Percentiles rank a stretch among this genome's conserved stretches.
Evolutionary conservation across 768 basidiomycete species (phyloP).

Genomic region (Scleroderma citrinum): DNA sequence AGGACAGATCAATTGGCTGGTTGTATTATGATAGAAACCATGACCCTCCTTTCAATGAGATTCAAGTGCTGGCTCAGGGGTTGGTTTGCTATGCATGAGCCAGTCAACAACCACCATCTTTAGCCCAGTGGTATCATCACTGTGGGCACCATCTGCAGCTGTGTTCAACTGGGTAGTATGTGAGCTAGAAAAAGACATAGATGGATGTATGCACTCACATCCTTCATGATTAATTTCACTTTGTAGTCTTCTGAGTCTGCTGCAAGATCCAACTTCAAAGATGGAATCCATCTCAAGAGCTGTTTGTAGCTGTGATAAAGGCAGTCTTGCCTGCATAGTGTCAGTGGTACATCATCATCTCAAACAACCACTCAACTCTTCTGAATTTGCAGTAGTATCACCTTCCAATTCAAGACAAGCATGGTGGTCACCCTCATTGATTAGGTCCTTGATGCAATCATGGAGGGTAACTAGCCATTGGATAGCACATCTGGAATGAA

Average conservation of each 20-base stretch:
- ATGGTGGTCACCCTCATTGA: neutral
- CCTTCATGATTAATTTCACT: neutral
- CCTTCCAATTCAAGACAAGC: neutral
- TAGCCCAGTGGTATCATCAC: neutral
- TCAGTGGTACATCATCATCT: neutral
- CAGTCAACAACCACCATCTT: neutral
- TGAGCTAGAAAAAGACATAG: neutral
- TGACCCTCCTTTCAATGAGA: neutral
- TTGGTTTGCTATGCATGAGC: neutral
- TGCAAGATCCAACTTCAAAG: neutral
- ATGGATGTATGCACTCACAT: neutral
- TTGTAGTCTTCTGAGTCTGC: neutral
- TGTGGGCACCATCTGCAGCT: neutral
- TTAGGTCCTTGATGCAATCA: neutral
- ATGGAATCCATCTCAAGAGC: neutral
- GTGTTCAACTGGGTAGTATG: neutral
- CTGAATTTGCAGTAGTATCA: neutral
- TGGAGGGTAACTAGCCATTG: neutral
- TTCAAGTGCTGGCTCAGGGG: neutral
- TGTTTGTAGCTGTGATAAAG: neutral
- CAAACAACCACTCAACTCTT: neutral
- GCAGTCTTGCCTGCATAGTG: neutral
- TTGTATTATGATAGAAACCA: slow-evolving; percentile 1
- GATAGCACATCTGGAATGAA: neutral
- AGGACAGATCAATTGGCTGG: neutral